Evolutionary conservation across 371 early-diverging fungal genomes (phyloP).

Genomic region (Apophysomyces ossiformis): DNA sequence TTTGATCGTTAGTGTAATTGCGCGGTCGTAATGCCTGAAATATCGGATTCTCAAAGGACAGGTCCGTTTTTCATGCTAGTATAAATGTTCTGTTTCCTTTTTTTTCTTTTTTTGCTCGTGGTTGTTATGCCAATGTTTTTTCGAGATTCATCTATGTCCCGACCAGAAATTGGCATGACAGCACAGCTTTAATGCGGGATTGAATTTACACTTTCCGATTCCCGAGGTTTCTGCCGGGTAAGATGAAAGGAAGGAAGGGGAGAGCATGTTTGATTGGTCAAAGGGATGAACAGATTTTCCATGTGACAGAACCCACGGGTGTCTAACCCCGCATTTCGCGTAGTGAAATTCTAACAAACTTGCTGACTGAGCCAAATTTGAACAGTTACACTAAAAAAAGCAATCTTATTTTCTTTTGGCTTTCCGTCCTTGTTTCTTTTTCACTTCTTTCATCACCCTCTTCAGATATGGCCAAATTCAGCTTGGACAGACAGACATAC

Average conservation of each 20-base stretch:
- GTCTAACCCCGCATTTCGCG: background rate
- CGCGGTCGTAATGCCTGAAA: too few relatives aligned
- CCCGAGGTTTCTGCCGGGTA: too few relatives aligned
- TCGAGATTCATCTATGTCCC: too few relatives aligned
- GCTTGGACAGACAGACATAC: slow-evolving; percentile 47
- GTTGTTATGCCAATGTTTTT: too few relatives aligned
- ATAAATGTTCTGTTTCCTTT: too few relatives aligned
- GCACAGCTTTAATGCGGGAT: too few relatives aligned
- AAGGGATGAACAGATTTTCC: background rate
- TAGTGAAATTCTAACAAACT: background rate
- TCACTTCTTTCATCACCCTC: background rate
- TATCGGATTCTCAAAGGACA: too few relatives aligned
- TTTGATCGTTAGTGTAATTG: too few relatives aligned
- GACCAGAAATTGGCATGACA: too few relatives aligned
- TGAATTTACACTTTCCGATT: too few relatives aligned
- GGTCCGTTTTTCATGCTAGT: too few relatives aligned
- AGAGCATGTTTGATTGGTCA: background rate
- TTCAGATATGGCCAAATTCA: slow-evolving; percentile 10
- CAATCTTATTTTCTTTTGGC: background rate
- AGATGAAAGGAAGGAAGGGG: background rate
- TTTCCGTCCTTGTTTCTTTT: background rate
- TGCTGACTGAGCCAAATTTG: slow-evolving; percentile 1
- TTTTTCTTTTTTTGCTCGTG: too few relatives aligned
- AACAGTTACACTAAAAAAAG: background rate
- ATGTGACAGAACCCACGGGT: background rate